Evolutionary conservation across 2,329 filamentous ascomycete genomes (phyloP), one percentile per base, ranked within the genome.

Genomic region (Aspergillus oerlinghausenensis): DNA sequence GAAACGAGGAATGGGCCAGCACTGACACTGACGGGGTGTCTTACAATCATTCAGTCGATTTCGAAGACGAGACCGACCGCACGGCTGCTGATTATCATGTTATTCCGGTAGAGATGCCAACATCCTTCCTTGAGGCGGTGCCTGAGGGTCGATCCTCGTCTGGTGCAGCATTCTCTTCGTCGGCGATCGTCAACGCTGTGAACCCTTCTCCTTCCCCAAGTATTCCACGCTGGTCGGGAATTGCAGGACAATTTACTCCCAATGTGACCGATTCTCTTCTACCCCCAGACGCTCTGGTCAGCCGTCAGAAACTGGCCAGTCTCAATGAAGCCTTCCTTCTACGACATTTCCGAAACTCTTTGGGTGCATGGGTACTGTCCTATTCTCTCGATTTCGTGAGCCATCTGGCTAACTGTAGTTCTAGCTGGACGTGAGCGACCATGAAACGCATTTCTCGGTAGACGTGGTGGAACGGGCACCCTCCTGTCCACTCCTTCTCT

Each of bases 51-150:
- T 28, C 55, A 73, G 70, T 70, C 50, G 61, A 67, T 9, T 73
- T 73, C 57, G 70, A 72, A 58, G 70, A 73, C 59, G 70, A 73
- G 54, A 73, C 70, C 45, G 66, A 69, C 32, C 69, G 68, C 55
- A 73, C 69, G 11, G 70, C 70, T 26, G 63, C 70, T 14, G 70
- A 72, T 55, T 73, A 73, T 54, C 62, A 68, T 51, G 65, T 73
- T 50, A 58, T 73, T 25, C 56, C 66, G 3, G 54, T 63, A 14
- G 62, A 49, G 26, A 53, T 54, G 17, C 59, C 60, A 19, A 56
- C 61, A 25, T 58, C 60, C 10, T 55, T 52, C n/a, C 60, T 60
- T 21, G 60, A 63, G 57, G 62, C 63, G 49, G 55, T 62, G 10
- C 67, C 66, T n/a, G 65, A 68, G 52, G 57, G 60, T 56, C 66